Base-by-base conservation (phyloP, 2,329 filamentous ascomycete genomes). In the Fusarium sp. region DNA sequence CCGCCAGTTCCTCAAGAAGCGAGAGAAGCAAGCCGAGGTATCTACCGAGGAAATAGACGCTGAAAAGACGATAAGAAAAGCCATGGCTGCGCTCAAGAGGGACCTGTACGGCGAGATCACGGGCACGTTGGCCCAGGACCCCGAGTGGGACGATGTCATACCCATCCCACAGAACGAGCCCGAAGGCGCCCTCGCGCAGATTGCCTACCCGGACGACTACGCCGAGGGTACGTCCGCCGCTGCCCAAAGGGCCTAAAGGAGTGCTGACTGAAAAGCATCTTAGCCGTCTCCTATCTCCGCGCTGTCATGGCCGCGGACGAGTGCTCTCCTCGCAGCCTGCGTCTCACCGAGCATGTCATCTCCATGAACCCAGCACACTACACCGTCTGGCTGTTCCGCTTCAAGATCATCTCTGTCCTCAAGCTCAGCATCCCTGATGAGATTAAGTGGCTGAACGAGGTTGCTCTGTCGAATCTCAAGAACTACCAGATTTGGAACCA, bases 401-500 rank as follows among this genome's bases (percentile, higher is more conserved):
- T 94, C 72, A 89, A 91, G 75, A 92, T 91, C 54, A 82, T 98
- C 49, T 87, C 91, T 68, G 85, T 88, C 5, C 84, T 97, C 26
- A 80, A 87, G 47, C 85, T 91, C 47, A 83, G 90, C 56, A 83
- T 96, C 44, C 80, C 84, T 4, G 86, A 91, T 62, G 96, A 99
- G 80, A 85, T 98, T 46, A 82, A 84, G 43, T 99, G 95, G 94
- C 85, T 99, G 52, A 97, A 98, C 80, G 84, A 89, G 13, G 89
- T 96, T 28, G 93, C 95, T 13, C 84, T 97, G 53, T 85, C 88
- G 59, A 91, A 97, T 78, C 89, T 97, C 75, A 99, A 99, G 81
- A 99, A 98, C 83, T 99, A 99, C 83, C 96, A 99, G 82, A 99
- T 99, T 79, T 99, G 96, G 93, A 89, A 91, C 78, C 89, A 91